Evolutionary conservation across 257 asterid species (phyloP), one percentile per base, ranked within the genome.

Genomic region (Primulina huaijiensis): DNA sequence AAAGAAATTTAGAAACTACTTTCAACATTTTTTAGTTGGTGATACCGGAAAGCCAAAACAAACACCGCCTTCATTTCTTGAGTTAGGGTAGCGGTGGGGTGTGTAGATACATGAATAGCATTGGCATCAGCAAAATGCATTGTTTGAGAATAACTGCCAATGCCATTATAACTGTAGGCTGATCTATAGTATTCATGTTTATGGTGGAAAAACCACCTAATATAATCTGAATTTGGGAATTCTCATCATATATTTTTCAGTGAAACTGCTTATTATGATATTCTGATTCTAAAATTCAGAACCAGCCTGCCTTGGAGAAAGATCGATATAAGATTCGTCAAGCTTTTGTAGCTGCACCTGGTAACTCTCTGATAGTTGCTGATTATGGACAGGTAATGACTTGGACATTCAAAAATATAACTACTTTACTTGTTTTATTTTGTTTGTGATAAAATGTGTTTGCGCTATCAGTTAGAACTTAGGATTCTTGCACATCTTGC

Each of bases 251-350:
- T 19, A 17, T 65, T 53, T 53, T 59, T 73, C 43, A 14, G 3
- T 6, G 16, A 30, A 60, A 30, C 70, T 57, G 17, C 58, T 66
- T 65, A n/a, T 63, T 62, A 73, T 60, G 65, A 12, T 63, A 33
- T 33, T 37, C 62, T 68, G 58, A 65, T 73, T 67, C 71, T 69
- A 71, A 59, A 63, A 63, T 77, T 46, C 85, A 91, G 99, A 94
- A 94, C 78, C 97, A 94, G 46, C 99, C 99, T 19, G 99, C 98
- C 64, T 74, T 93, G 75, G 98, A 93, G 96, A 93, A 93, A 78
- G 98, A 93, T 74, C 90, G 97, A 46, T 93, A 83, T 61, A 83
- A 78, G 83, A 81, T 81, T 65, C 86, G 88, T 60, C 80, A 81
- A 60, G 84, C 81, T 46, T 81, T 83, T 74, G 65, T 78, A 69